Conservation (phyloP, 345 rosid species). For the Linum lewisii region DNA sequence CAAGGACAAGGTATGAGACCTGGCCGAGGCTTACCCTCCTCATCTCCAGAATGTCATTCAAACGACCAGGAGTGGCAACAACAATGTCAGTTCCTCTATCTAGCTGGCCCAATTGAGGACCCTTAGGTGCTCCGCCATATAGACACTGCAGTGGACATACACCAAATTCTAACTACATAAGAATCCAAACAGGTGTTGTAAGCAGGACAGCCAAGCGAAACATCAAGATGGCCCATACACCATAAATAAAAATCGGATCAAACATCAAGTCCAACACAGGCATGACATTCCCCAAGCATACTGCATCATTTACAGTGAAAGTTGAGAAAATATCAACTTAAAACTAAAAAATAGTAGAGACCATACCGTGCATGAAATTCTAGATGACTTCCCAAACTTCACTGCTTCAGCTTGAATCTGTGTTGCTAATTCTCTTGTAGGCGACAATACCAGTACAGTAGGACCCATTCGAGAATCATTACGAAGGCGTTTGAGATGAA, state of each 20-base stretch:
- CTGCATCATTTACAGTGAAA: not conserved
- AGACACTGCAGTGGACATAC: constrained; percentile 47
- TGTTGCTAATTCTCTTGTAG: constrained; percentile 95
- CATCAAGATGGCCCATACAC: not conserved
- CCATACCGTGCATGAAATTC: constrained; percentile 81
- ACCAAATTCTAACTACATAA: constrained; percentile 9
- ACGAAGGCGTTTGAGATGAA: constrained; percentile 58
- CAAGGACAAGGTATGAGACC: constrained; percentile 86
- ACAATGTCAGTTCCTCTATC: constrained; percentile 91
- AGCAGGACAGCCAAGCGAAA: not conserved
- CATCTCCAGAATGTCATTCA: constrained; percentile 98
- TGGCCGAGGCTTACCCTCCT: constrained; percentile 78
- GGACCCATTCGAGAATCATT: constrained; percentile 82
- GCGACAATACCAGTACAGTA: constrained; percentile 80
- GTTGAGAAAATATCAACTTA: not conserved
- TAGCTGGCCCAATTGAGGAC: constrained; percentile 81
- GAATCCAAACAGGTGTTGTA: no score
- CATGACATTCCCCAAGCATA: no score
- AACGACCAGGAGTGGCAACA: constrained; percentile 97
- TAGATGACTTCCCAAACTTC: constrained; percentile 86
- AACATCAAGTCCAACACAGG: no score
- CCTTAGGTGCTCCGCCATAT: constrained; percentile 98
- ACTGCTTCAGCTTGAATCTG: constrained; percentile 91
- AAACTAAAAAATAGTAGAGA: constrained; percentile 2
- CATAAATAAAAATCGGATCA: not conserved